A percentile compares a stretch with the other conserved stretches of the same genome.
These are phyloP conservation scores for Exophiala xenobiotica DNA, from an alignment of 2,329 filamentous ascomycete species.

Conservation along the genomic window DNA sequence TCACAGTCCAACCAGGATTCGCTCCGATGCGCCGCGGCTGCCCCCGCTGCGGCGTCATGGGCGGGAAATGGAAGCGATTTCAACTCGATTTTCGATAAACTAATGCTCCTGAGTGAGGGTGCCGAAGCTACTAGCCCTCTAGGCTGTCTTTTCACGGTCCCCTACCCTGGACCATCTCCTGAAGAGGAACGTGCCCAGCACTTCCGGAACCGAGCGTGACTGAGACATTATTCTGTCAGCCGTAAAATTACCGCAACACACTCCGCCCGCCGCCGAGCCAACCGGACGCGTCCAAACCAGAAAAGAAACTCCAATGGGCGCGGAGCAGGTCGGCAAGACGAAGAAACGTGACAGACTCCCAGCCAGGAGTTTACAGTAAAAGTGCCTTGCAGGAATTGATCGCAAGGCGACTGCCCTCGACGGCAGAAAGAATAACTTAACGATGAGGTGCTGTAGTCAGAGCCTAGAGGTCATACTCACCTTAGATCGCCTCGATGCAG, in stretches of 20 bases:
- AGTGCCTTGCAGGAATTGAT: not conserved
- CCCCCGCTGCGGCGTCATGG: slow-evolving; percentile 46
- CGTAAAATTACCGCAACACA: slow-evolving; percentile 26
- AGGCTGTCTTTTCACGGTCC: slow-evolving; percentile 2
- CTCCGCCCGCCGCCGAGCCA: slow-evolving; percentile 28
- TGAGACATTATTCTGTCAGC: slow-evolving; percentile 28
- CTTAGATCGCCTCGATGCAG: too few relatives aligned
- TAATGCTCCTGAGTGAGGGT: not conserved
- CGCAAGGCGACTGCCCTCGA: too few relatives aligned
- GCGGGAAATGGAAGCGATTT: slow-evolving; percentile 50
- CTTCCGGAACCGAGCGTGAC: slow-evolving; percentile 19
- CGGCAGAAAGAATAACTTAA: slow-evolving; percentile 23
- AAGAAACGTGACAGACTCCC: slow-evolving; percentile 3
- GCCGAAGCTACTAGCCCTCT: slow-evolving; percentile 16
- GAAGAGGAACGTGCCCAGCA: slow-evolving; percentile 15
- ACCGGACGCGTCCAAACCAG: slow-evolving; percentile 16
- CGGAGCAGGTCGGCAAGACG: slow-evolving; percentile 19
- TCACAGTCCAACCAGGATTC: slow-evolving; percentile 33
- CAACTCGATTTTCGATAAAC: slow-evolving; percentile 48
- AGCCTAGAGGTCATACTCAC: not conserved
- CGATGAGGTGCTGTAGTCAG: slow-evolving; percentile 2
- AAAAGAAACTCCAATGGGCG: slow-evolving; percentile 8
- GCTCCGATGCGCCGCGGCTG: slow-evolving; percentile 42
- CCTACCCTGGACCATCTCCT: slow-evolving; percentile 10
- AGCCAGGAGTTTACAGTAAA: slow-evolving; percentile 7